A percentile compares a stretch with the other conserved stretches of the same genome.
phyloP scores from a whole-genome alignment of 2,329 filamentous ascomycete genomes.

The Zelopaecilomyces penicillatus region DNA sequence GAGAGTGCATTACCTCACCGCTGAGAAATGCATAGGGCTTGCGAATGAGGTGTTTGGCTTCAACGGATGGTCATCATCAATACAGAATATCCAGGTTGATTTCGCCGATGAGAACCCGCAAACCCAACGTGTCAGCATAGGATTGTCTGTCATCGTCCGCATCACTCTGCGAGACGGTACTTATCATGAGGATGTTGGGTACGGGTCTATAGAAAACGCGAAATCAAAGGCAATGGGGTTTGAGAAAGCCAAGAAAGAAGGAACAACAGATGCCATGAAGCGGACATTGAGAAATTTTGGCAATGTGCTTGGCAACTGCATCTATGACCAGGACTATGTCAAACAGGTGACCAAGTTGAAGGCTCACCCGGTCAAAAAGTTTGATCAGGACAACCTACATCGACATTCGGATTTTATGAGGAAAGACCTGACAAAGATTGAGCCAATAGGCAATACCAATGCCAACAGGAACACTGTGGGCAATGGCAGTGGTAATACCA shows the following conservation, averaged over 20 bases:
- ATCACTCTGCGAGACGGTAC: slow-evolving; percentile 88
- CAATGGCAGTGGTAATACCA: neutral
- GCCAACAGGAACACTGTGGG: neutral
- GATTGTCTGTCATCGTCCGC: slow-evolving; percentile 81
- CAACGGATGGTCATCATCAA: slow-evolving; percentile 95
- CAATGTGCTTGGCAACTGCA: slow-evolving; percentile 94
- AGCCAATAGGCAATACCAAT: slow-evolving; percentile 6
- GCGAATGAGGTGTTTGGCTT: slow-evolving; percentile 95
- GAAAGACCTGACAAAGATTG: slow-evolving; percentile 36
- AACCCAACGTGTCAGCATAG: slow-evolving; percentile 72
- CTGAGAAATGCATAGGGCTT: slow-evolving; percentile 91
- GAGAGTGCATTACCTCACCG: slow-evolving; percentile 89
- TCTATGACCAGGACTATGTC: slow-evolving; percentile 94
- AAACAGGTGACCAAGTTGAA: slow-evolving; percentile 87
- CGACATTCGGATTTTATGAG: slow-evolving; percentile 70
- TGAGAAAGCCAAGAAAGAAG: slow-evolving; percentile 98
- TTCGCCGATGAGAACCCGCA: slow-evolving; percentile 82
- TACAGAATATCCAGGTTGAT: slow-evolving; percentile 89
- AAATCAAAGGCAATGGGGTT: slow-evolving; percentile 93
- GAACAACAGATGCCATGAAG: slow-evolving; percentile 89
- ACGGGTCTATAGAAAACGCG: slow-evolving; percentile 92
- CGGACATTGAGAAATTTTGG: slow-evolving; percentile 84
- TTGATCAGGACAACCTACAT: slow-evolving; percentile 71
- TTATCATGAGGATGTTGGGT: slow-evolving; percentile 96
- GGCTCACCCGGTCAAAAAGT: slow-evolving; percentile 60